phyloP scores from a whole-genome alignment of 2,329 filamentous ascomycete genomes.

The Neofusicoccum laricinum region DNA sequence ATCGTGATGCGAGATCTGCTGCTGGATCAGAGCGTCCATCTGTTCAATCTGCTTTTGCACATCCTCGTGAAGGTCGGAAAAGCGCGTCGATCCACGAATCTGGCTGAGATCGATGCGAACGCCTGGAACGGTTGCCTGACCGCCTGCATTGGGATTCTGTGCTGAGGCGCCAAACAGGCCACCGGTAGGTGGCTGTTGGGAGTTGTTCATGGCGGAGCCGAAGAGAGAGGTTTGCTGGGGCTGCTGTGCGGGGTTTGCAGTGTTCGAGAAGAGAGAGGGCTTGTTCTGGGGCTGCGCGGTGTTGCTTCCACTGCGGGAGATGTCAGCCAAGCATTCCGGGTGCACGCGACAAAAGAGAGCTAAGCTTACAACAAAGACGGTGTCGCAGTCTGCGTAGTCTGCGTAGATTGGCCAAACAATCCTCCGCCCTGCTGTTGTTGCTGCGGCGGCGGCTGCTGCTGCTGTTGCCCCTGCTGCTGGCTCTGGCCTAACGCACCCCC shows the following conservation, averaged over 20 bases:
- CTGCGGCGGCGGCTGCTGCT: conserved; percentile 20
- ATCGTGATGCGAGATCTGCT: conserved; percentile 72
- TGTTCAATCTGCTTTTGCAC: conserved; percentile 74
- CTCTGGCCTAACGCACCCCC: conserved; percentile 33
- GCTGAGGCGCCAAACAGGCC: background rate
- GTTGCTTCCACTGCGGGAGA: conserved; percentile 30
- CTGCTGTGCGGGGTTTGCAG: conserved; percentile 25
- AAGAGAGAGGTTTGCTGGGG: conserved; percentile 31
- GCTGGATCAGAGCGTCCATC: conserved; percentile 77
- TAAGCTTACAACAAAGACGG: conserved; percentile 38
- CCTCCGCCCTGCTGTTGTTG: conserved; percentile 28
- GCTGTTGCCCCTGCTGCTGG: conserved; percentile 22
- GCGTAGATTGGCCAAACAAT: conserved; percentile 29
- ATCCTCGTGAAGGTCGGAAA: conserved; percentile 81
- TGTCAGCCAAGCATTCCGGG: conserved; percentile 25
- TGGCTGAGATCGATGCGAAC: conserved; percentile 17
- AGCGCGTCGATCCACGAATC: conserved; percentile 81
- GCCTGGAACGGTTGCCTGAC: conserved; percentile 14
- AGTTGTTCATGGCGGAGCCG: conserved; percentile 30
- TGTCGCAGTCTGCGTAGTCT: conserved; percentile 25
- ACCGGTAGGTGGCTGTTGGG: conserved; percentile 15
- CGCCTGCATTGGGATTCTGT: background rate
- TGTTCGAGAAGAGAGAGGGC: conserved; percentile 30
- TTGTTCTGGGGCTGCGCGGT: conserved; percentile 30
- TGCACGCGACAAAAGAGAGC: conserved; percentile 31